phyloP scores from a whole-genome alignment of 345 rosid species.

The sweet orange (Citrus sinensis) region DNA sequence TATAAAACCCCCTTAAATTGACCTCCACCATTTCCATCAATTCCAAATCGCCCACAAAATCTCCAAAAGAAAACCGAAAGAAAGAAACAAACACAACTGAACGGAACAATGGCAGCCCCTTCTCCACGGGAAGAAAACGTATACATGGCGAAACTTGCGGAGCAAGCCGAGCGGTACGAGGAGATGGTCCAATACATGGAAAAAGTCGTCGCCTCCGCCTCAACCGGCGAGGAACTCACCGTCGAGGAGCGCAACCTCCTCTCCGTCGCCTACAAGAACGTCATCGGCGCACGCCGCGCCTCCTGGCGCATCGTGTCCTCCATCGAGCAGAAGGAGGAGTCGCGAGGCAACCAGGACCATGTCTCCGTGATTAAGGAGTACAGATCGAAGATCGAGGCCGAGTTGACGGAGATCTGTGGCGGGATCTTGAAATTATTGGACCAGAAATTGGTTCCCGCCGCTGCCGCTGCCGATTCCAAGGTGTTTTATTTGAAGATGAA shows the following conservation, averaged over 20 bases:
- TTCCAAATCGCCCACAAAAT: neutral
- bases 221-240: conserved; percentile 23
- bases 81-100: neutral
- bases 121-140: conserved; percentile 23
- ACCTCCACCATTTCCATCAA: neutral
- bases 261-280: conserved; percentile 40
- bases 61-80: too few relatives aligned
- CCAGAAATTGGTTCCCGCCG: conserved; percentile 22
- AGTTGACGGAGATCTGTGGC: conserved; percentile 32
- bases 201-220: conserved; percentile 21
- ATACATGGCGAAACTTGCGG: conserved; percentile 33
- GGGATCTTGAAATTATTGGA: conserved; percentile 32
- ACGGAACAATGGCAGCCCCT: neutral
- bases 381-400: conserved; percentile 30
- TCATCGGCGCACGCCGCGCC: conserved; percentile 36
- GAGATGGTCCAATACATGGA: conserved; percentile 38
- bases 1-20: neutral
- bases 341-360: conserved; percentile 34
- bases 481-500: conserved; percentile 38
- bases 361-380: conserved; percentile 27
- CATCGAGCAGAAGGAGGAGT: conserved; percentile 39
- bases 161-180: conserved; percentile 37
- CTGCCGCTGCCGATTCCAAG: conserved; percentile 24
- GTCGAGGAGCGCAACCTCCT: conserved; percentile 39
- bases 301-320: conserved; percentile 36